These are phyloP conservation scores for Clitopilus passeckerianus DNA, from an alignment of 768 basidiomycete species.

Conservation along the genomic window DNA sequence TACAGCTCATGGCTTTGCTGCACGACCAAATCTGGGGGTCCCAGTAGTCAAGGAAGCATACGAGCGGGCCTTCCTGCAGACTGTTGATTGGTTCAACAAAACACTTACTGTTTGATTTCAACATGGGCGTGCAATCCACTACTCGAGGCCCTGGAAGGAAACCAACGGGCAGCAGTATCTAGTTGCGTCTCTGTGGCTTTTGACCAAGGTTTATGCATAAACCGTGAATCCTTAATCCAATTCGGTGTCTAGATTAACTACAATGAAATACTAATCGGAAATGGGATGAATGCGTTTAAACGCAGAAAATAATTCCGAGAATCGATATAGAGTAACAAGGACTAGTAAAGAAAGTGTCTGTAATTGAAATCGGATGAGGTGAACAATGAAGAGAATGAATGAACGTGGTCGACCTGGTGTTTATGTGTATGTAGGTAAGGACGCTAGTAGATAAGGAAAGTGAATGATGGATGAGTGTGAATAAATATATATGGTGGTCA, in stretches of 20 bases:
- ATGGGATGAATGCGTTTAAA: neutral
- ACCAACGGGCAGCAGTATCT: no score
- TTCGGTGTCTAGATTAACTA: neutral
- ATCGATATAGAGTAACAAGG: neutral
- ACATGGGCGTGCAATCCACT: no score
- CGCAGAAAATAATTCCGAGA: neutral
- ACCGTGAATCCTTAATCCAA: neutral
- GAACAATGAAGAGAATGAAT: neutral
- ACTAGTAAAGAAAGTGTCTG: neutral
- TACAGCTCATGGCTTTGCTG: slow-evolving; percentile 42
- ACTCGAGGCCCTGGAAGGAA: no score
- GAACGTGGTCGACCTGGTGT: neutral
- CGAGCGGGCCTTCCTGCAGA: slow-evolving; percentile 36
- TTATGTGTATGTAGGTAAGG: neutral
- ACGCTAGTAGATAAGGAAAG: neutral
- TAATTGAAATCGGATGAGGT: neutral
- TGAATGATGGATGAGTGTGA: neutral
- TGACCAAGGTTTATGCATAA: no score
- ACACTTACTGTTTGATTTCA: slow-evolving; percentile 21
- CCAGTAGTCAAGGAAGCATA: slow-evolving; percentile 35
- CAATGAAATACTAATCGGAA: neutral
- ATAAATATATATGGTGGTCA: neutral
- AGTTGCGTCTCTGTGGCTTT: no score
- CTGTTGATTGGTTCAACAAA: slow-evolving; percentile 41
- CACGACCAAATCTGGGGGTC: slow-evolving; percentile 31